Evolutionary conservation across 129 eudicot genomes (phyloP), one percentile per base, ranked within the genome.

Genomic region (Centella asiatica): DNA sequence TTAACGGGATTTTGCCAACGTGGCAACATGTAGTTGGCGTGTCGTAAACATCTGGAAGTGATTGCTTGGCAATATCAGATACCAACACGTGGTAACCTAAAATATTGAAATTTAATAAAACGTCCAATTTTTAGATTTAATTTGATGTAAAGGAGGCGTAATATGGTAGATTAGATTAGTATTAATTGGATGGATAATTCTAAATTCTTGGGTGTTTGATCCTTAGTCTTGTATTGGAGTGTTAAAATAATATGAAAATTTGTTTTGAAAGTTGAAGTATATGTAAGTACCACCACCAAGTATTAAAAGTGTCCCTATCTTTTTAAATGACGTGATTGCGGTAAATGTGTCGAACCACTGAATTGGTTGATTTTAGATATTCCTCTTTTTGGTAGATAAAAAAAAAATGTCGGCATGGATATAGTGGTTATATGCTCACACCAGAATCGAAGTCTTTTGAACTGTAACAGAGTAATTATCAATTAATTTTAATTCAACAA

Each of bases 41-140:
- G 28, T 45, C 31, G 62, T 55, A 82, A 72, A 68, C 48, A 64
- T 19, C 20, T 6, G 69, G 77, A 60, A 70, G 80, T 62, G 40
- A 74, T 70, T 68, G 81, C 69, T 42, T 78, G 84, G 80, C 73
- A 60, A 45, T 59, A 64, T 51, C 66, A 64, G 23, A 20, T 5
- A 22, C 18, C 32, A 14, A 57, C 89, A 86, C 79, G 84, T 86
- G 86, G 81, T 74, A 40, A 33, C 45, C 18, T 33, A 29, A n/a
- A n/a, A n/a, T n/a, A n/a, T n/a, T n/a, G n/a, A n/a, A 51, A 66
- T 70, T 18, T n/a, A 56, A 64, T 8, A 27, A 33, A 13, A 12
- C 2, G 61, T 52, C 54, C 60, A 44, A 32, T 44, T 29, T 65
- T 46, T 42, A 59, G 47, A 57, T 71, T 65, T 77, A 70, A 72